Base-by-base conservation (phyloP, 75 land plant species). In the Selaginella moellendorffii region DNA sequence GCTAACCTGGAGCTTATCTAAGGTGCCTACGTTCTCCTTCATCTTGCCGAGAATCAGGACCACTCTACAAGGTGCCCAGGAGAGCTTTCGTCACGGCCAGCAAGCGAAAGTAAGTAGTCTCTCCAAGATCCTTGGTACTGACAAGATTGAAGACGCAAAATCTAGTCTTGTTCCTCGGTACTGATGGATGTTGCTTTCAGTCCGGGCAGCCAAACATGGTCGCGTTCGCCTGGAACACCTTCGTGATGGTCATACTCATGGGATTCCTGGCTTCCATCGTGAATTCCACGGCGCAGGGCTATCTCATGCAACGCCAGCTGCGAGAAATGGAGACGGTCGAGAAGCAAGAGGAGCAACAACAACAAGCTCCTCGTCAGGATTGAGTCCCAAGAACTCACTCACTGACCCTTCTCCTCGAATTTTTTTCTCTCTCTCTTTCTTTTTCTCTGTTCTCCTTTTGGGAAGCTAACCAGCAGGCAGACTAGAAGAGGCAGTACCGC, bases 171-270 rank as follows among this genome's bases (percentile, higher is more conserved):
- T n/a, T n/a, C n/a, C n/a, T n/a, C n/a, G n/a, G n/a, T n/a, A n/a
- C n/a, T n/a, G n/a, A n/a, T n/a, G n/a, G n/a, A n/a, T n/a, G n/a
- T n/a, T n/a, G n/a, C n/a, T n/a, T 52, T 23, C 75, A 83, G 86
- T 80, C 25, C 23, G 75, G 71, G 29, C 62, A 58, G 10, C 74
- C 79, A 72, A 66, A 74, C 23, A 51, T 81, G 25, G 25, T 82
- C 52, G 59, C 80, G 1, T 65, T 54, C 10, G 28, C 80, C 0
- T 87, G 92, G 92, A 87, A 80, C 52, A 64, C 79, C 1, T 36
- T 87, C 25, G 74, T 87, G 10, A 80, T 78, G 89, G 24, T 87
- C 14, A 72, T 87, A 83, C 76, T 87, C 14, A n/a, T 77, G 22
- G 69, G 74, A 28, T 87, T 82, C 72, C 68, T 82, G 30, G 58